Percentiles rank a stretch among this genome's conserved stretches.
phyloP scores from a whole-genome alignment of 192 early-diverging fungal genomes.

The Anaeromyces robustus region DNA sequence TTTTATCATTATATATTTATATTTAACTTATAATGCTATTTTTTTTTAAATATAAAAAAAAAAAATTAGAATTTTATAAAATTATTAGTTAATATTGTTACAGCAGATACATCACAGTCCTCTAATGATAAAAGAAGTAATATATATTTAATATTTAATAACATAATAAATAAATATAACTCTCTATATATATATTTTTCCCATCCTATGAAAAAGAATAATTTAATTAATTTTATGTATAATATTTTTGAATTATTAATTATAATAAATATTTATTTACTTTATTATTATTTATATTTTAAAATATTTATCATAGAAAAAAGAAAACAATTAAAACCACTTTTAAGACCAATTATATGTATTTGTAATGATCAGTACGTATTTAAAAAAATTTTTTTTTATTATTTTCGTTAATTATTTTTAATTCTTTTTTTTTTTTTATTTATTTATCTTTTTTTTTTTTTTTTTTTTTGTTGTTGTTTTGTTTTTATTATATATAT shows the following conservation, averaged over 20 bases:
- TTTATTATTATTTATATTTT: too few relatives aligned
- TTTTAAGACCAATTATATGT: slow-evolving; percentile 88
- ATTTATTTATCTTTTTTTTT: too few relatives aligned
- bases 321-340: slow-evolving; percentile 20
- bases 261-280: not conserved
- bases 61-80: slow-evolving; percentile 60
- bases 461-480: too few relatives aligned
- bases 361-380: slow-evolving; percentile 90
- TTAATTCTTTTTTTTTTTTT: too few relatives aligned
- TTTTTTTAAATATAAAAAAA: too few relatives aligned
- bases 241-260: too few relatives aligned
- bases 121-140: not conserved
- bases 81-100: slow-evolving; percentile 51
- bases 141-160: not conserved
- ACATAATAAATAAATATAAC: too few relatives aligned
- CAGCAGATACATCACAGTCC: not conserved
- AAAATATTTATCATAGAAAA: not conserved
- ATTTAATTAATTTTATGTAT: slow-evolving; percentile 8
- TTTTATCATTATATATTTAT: not conserved
- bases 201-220: not conserved
- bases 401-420: too few relatives aligned
- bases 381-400: not conserved
- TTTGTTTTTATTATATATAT: too few relatives aligned
- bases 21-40: too few relatives aligned
- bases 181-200: too few relatives aligned